Evolutionary conservation across 2,329 filamentous ascomycete species (phyloP), one percentile per base, ranked within the genome.

Genomic region (Massarina eburnea): DNA sequence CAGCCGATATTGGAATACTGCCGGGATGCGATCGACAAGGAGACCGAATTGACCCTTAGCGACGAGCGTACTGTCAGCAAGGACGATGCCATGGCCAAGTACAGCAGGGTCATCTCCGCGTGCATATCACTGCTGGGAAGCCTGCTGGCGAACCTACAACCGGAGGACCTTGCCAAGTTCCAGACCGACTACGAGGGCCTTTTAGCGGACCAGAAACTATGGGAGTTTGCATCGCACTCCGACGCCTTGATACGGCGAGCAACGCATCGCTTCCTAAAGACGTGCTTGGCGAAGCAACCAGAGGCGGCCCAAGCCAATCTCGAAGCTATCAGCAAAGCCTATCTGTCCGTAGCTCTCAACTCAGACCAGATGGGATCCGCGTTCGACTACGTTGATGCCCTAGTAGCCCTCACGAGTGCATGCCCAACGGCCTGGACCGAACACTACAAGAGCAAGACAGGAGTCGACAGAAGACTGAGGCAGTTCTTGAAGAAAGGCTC

Each of bases 51-150:
- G 27, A 95, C 89, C 0, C 75, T 99, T 27, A 97, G 91, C 64
- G 94, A 99, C 65, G 89, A 95, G 71, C 81, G 92, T 19, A 89
- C 84, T 1, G 89, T 91, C 3, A 94, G 83, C 48, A 73, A 81
- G 8, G 92, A 97, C 56, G 94, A 99, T 66, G 85, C 90, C 3
- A 82, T 91, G 55, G 82, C 87, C 15, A 96, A 96, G 59, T 94
- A 95, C 71, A 82, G 84, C 49, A 81, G 94, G 37, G 91, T 96
- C 3, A 77, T 82, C n/a, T 78, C 80, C 1, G 81, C 81, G 7
- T 81, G 77, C 42, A 69, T 84, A 20, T 67, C 78, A 20, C 69
- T 83, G 14, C 71, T 85, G 17, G 76, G 75, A 14, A 77, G 78
- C 44, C 68, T 86, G 21, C 57, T 86, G 49, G 57, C 67, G 6